Base-by-base conservation (phyloP, 805 yeast genomes). In the Lipomyces japonicus region DNA sequence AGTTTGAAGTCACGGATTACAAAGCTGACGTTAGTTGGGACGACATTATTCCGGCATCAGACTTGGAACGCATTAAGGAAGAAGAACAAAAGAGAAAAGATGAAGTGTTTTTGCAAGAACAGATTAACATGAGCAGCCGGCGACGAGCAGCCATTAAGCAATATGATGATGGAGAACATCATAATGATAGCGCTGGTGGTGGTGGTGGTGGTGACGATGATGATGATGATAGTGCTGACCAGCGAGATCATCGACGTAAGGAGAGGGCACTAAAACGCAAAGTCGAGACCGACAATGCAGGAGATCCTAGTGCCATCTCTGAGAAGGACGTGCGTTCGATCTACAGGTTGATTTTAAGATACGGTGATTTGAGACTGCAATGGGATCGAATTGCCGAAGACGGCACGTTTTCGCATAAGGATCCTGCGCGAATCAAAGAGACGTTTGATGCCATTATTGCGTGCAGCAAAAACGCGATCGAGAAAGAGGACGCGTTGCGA, bases 1-100 rank as follows among this genome's bases (percentile, higher is more conserved):
- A 93, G 70, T 93, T 93, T 67, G 98, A 93, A 69, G 98, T 93
- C 46, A 93, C 99, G 0, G 98, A 93, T 66, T 95, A 90, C 68
- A 93, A 93, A 71, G 97, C 98, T 0, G 63, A 60, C 26, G 89
- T 91, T 54, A 95, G 89, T 57, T 93, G 99, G 99, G 97, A 93
- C 71, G 99, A 93, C 68, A 93, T 93, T 61, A 93, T 93, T 62
- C 99, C 99, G 0, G 90, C 87, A 58, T 95, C 86, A 39, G 98
- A 93, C 67, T 74, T 95, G 57, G 77, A 81, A 53, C 87, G 85
- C 65, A 75, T 93, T 61, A 93, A 93, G 66, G 95, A 86, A 57
- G 95, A 89, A 48, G 98, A 93, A 65, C 82, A 84, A 74, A 84
- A 81, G 65, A 77, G 85, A 44, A 78, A 82, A 39, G 97, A 93